Percentiles rank a stretch among this genome's conserved stretches.
These are phyloP conservation scores for Globisporangium lucens DNA, from an alignment of 352 stramenopile genomes.

Conservation along the genomic window DNA sequence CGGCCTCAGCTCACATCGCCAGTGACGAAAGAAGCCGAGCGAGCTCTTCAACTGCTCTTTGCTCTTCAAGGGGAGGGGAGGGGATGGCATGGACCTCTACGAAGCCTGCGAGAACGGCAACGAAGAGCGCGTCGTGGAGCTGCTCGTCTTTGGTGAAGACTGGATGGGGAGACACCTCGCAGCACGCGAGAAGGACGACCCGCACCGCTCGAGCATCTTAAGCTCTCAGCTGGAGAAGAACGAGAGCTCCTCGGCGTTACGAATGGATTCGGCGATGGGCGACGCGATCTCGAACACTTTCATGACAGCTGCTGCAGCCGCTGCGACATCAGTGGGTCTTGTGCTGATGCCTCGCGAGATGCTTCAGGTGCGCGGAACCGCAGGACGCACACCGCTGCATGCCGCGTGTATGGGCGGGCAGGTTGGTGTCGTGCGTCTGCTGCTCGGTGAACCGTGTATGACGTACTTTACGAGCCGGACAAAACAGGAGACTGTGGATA, in stretches of 20 bases:
- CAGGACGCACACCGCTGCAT: conserved; percentile 58
- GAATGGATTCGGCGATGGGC: neutral
- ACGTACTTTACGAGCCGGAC: conserved; percentile 69
- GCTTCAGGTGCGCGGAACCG: conserved; percentile 37
- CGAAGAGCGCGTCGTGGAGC: conserved; percentile 76
- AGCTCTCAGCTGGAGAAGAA: conserved; percentile 9
- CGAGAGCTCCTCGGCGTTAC: conserved; percentile 1
- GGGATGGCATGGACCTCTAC: conserved; percentile 64
- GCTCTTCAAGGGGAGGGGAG: no score
- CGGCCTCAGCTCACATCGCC: neutral
- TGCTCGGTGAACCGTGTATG: conserved; percentile 54
- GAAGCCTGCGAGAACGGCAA: conserved; percentile 83
- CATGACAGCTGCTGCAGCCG: neutral
- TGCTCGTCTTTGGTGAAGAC: conserved; percentile 48
- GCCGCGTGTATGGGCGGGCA: conserved; percentile 69
- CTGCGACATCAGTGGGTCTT: conserved; percentile 3
- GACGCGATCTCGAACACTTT: conserved; percentile 8
- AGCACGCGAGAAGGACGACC: neutral
- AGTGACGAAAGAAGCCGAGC: neutral
- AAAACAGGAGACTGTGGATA: conserved; percentile 32
- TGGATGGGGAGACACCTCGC: conserved; percentile 10
- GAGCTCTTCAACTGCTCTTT: neutral
- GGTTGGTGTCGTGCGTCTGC: conserved; percentile 52
- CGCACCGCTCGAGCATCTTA: neutral
- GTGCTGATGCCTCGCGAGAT: conserved; percentile 20